Evolutionary conservation across 768 basidiomycete genomes (phyloP), one percentile per base, ranked within the genome.

Genomic region (Psilocybe tampanensis): DNA sequence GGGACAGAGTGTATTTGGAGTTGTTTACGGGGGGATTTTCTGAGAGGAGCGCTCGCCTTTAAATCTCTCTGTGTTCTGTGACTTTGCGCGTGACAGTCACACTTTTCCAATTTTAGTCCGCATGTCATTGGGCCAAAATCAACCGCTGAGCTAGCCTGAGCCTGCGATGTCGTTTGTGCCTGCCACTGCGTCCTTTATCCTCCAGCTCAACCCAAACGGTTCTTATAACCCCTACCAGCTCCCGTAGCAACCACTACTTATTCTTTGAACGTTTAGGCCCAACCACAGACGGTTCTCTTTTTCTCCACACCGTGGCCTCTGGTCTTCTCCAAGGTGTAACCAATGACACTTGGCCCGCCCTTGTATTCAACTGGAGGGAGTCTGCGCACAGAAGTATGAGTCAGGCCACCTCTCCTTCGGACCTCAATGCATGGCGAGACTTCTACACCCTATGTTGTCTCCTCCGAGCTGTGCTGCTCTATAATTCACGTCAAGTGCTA

Each of bases 371-470:
- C 1, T 68, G 92, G n/a, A 74, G 84, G 23, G 53, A 68, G 32
- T 62, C 70, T 2, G 80, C 88, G 0, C 73, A 89, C 65, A 68
- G 76, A 42, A 66, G 75, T 26, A 81, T 94, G 75, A 74, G 82
- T 2, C 61, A 71, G 66, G 60, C 71, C 64, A 17, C 74, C 62
- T 60, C 68, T 62, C 42, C 58, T 54, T 49, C 72, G 67, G 59
- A 74, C 52, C 65, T 74, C 26, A 44, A 65, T 18, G 73, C 74
- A 41, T 92, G 89, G 86, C 79, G 90, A 44, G 77, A 82, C 48
- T 64, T 94, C 13, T 94, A 93, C 70, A 89, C 91, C 41, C 92
- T 96, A 62, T 80, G 86, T 9, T 83, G 80, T 51, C 74, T 96
- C 39, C 69, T 93, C 41, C 78, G 77, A 58, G 76, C 77, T 4